These are phyloP conservation scores for Blastocrithidia nonstop DNA, from an alignment of 208 protist genomes.

Conservation along the genomic window DNA sequence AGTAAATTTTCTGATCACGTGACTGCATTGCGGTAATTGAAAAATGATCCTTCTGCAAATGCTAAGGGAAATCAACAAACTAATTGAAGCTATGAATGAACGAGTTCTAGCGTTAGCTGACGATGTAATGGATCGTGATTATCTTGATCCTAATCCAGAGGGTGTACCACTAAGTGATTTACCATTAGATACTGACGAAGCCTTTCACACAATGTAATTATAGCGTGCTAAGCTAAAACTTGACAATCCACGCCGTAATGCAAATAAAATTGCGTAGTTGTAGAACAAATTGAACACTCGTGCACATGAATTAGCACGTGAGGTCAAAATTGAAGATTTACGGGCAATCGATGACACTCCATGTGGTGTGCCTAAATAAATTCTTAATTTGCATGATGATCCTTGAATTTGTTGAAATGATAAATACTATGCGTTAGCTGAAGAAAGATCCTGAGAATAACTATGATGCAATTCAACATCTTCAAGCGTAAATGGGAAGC, in stretches of 20 bases:
- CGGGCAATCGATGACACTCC: slow-evolving; percentile 26
- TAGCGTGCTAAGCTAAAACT: slow-evolving; percentile 41
- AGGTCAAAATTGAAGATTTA: slow-evolving; percentile 42
- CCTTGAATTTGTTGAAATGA: slow-evolving; percentile 37
- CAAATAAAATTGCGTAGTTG: slow-evolving; percentile 21
- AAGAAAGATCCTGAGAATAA: not conserved
- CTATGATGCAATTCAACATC: not conserved
- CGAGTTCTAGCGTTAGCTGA: slow-evolving; percentile 29
- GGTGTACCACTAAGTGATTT: slow-evolving; percentile 42
- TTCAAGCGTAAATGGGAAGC: slow-evolving; percentile 47
- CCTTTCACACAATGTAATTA: slow-evolving; percentile 39
- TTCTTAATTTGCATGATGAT: slow-evolving; percentile 60
- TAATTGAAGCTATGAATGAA: slow-evolving; percentile 20
- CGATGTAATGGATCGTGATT: slow-evolving; percentile 19
- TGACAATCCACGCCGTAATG: slow-evolving; percentile 20
- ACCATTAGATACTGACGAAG: slow-evolving; percentile 30
- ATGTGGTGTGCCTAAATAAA: slow-evolving; percentile 45
- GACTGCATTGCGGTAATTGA: slow-evolving; percentile 8
- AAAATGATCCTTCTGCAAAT: too few species aligned
- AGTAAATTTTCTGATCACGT: too few species aligned
- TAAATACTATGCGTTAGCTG: slow-evolving; percentile 7
- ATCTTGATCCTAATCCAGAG: slow-evolving; percentile 19
- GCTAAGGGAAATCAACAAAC: slow-evolving; percentile 18
- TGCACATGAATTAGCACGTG: slow-evolving; percentile 36
- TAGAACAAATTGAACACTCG: slow-evolving; percentile 27